Evolutionary conservation across 257 asterid species (phyloP), one percentile per base, ranked within the genome.

Genomic region (Leptodermis oblonga): DNA sequence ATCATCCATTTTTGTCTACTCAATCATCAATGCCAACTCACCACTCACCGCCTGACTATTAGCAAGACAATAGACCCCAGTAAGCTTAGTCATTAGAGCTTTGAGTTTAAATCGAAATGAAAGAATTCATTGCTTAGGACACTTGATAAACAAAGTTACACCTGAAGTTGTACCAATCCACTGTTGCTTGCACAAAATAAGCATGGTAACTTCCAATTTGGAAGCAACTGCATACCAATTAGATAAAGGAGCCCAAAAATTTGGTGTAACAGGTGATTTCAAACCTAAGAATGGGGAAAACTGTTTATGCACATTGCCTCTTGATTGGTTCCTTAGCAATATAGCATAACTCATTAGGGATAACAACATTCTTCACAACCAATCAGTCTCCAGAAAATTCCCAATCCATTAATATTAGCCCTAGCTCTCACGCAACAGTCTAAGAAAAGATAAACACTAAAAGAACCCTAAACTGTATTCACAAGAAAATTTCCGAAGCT

Each of bases 1-100:
- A 48, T 48, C 31, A 36, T 69, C 61, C 73, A 69, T 69, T 14
- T 7, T 4, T 66, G 20, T 18, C 37, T 42, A 65, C 59, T 46
- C 59, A 65, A 45, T 10, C 23, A 12, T 46, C 42, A 65, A 45
- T 8, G 37, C 37, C 5, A 51, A 46, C 22, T 42, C 43, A 14
- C 26, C 9, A 39, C n/a, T n/a, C 2, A 18, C 56, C 25, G 42
- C 14, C 20, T 42, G 23, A 65, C 11, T 25, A 37, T 18, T 0
- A 62, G 15, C 14, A 61, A 61, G 28, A 62, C 49, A 37, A 23
- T 22, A 34, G 7, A 51, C 28, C 8, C 28, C 9, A 7, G 9
- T 41, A n/a, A 36, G 31, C 20, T 10, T 30, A 1, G 36, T 31
- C 20, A 4, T 28, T 20, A 30, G 41, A 14, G 36, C 62, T 58